A percentile compares a stretch with the other conserved stretches of the same genome.
Evolutionary conservation across 345 rosid species (phyloP).

Genomic region (Brassica nigra): DNA sequence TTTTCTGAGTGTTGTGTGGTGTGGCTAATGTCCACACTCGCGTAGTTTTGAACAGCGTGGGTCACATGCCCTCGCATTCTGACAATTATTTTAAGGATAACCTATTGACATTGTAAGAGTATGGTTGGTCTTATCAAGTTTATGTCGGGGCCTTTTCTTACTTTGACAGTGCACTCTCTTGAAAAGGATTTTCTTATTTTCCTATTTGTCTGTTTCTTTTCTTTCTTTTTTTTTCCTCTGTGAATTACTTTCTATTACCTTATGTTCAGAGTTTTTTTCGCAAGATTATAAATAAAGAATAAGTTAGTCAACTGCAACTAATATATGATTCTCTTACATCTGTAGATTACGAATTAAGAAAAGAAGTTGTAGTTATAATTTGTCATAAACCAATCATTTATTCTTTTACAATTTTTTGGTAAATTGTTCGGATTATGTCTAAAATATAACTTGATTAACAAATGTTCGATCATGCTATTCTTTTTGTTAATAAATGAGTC

Average conservation of each 20-base stretch:
- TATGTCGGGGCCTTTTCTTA: neutral
- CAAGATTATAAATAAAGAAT: neutral
- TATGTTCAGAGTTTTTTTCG: neutral
- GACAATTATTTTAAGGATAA: neutral
- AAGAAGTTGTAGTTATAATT: too few species aligned
- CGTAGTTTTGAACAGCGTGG: neutral
- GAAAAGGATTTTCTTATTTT: neutral
- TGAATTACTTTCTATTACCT: neutral
- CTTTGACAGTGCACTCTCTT: neutral
- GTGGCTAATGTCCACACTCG: neutral
- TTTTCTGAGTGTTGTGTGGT: neutral
- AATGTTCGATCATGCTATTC: neutral
- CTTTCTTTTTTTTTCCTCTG: neutral
- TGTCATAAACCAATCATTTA: neutral
- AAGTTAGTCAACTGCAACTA: too few species aligned
- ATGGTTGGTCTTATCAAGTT: neutral
- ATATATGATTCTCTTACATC: neutral
- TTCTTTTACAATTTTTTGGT: neutral
- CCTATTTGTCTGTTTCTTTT: neutral
- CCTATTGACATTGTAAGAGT: neutral
- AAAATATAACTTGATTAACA: neutral
- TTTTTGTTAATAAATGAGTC: neutral
- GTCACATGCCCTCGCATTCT: neutral
- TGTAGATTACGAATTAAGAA: neutral
- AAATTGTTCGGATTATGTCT: neutral